These are phyloP conservation scores for Candida broadrunensis DNA, from an alignment of 805 yeast species.

Conservation along the genomic window DNA sequence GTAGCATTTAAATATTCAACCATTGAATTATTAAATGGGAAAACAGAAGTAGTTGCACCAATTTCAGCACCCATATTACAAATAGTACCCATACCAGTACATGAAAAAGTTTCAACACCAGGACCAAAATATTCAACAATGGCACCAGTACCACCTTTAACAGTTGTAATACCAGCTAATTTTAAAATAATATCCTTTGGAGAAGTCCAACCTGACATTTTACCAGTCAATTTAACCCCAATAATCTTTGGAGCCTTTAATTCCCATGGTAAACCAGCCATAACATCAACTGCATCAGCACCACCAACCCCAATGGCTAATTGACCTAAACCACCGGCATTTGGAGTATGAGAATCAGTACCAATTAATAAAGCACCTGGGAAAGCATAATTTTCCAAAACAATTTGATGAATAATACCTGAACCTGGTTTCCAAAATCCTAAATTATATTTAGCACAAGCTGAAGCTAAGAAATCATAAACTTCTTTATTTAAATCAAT, in stretches of 20 bases:
- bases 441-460: constrained; percentile 92
- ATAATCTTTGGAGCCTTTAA: constrained; percentile 93
- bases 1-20: constrained; percentile 84
- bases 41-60: constrained; percentile 96
- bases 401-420: constrained; percentile 96
- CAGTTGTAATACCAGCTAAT: constrained; percentile 92
- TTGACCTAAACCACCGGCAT: constrained; percentile 98
- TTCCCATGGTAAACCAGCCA: constrained; percentile 95
- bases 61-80: constrained; percentile 99
- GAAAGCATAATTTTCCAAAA: constrained; percentile 92
- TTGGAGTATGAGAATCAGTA: constrained; percentile 97
- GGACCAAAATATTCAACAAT: constrained; percentile 96
- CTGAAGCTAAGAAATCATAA: constrained; percentile 83
- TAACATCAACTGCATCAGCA: constrained; percentile 97
- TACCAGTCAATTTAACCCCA: constrained; percentile 94
- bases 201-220: constrained; percentile 91
- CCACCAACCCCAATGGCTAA: constrained; percentile 99
- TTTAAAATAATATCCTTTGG: constrained; percentile 94
- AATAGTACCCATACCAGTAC: constrained; percentile 99
- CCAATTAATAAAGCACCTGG: constrained; percentile 97
- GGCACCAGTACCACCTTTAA: constrained; percentile 97
- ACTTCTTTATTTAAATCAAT: constrained; percentile 90
- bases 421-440: constrained; percentile 99
- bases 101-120: constrained; percentile 87
- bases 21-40: constrained; percentile 95